phyloP scores from a whole-genome alignment of 2,329 filamentous ascomycete genomes.

The Plectosphaerella sp. region DNA sequence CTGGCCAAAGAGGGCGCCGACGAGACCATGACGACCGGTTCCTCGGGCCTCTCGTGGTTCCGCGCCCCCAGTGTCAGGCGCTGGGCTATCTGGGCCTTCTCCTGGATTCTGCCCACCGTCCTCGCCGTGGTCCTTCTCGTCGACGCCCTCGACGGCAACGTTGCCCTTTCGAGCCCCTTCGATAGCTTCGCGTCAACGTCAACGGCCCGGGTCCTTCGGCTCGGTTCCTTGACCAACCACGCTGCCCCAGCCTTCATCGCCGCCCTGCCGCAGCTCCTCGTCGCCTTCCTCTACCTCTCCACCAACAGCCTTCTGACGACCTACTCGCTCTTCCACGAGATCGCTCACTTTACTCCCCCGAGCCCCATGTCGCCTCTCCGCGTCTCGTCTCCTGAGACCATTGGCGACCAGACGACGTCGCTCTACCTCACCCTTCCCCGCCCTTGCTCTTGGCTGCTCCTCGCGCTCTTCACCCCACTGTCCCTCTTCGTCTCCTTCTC shows the following conservation, averaged over 20 bases:
- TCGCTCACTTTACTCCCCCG: conserved; percentile 35
- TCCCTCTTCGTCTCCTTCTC: conserved; percentile 42
- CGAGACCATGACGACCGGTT: conserved; percentile 15
- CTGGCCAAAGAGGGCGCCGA: conserved; percentile 40
- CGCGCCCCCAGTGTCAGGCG: conserved; percentile 34
- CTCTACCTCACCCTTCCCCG: conserved; percentile 47
- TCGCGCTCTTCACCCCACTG: conserved; percentile 36
- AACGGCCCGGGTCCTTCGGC: conserved; percentile 2
- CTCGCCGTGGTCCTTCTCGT: conserved; percentile 35
- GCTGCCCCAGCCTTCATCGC: conserved; percentile 32
- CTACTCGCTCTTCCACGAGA: conserved; percentile 46
- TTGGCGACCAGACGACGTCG: conserved; percentile 40
- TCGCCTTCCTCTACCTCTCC: conserved; percentile 42
- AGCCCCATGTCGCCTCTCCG: conserved; percentile 31
- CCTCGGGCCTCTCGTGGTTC: conserved; percentile 36
- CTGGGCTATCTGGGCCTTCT: conserved; percentile 34
- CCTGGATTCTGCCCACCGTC: conserved; percentile 31
- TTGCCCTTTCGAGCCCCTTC: conserved; percentile 28
- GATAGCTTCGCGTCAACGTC: conserved; percentile 16
- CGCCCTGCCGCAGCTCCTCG: conserved; percentile 42
- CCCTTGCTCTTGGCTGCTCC: conserved; percentile 37
- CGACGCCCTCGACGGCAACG: conserved; percentile 19
- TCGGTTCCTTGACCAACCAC: conserved; percentile 11
- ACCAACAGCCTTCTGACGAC: conserved; percentile 41
- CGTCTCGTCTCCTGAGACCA: conserved; percentile 38